These are phyloP conservation scores for Suhomyces canberraensis DNA, from an alignment of 805 yeast genomes.

Conservation along the genomic window DNA sequence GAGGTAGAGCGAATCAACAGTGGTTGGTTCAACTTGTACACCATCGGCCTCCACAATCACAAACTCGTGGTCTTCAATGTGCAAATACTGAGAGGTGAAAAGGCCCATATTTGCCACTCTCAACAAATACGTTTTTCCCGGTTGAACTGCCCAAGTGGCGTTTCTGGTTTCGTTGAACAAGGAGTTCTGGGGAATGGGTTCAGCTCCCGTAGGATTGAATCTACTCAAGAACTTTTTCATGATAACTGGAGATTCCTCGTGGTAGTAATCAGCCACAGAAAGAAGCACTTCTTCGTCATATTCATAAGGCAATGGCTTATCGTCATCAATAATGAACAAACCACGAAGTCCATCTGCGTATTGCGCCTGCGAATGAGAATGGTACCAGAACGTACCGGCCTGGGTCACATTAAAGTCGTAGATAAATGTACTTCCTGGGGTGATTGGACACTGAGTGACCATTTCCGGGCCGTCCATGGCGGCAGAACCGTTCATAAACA, in stretches of 20 bases:
- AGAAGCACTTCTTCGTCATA: slow-evolving; percentile 62
- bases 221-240: slow-evolving; percentile 50
- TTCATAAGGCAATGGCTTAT: slow-evolving; percentile 45
- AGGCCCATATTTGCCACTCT: slow-evolving; percentile 67
- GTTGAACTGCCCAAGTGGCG: slow-evolving; percentile 51
- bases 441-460: slow-evolving; percentile 46
- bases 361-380: slow-evolving; percentile 73
- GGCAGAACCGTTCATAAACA: slow-evolving; percentile 36
- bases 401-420: slow-evolving; percentile 40
- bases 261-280: slow-evolving; percentile 64
- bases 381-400: slow-evolving; percentile 60
- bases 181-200: slow-evolving; percentile 69
- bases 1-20: slow-evolving; percentile 54
- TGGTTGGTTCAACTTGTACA: slow-evolving; percentile 56
- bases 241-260: slow-evolving; percentile 47
- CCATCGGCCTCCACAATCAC: slow-evolving; percentile 45
- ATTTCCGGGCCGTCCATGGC: slow-evolving; percentile 46
- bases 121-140: slow-evolving; percentile 59
- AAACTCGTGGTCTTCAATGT: slow-evolving; percentile 40
- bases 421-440: slow-evolving; percentile 35
- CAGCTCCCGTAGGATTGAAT: slow-evolving; percentile 82
- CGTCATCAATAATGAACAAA: slow-evolving; percentile 61
- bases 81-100: slow-evolving; percentile 61
- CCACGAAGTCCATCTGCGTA: slow-evolving; percentile 79
- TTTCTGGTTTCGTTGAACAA: slow-evolving; percentile 65